These are phyloP conservation scores for Bjerkandera adusta DNA, from an alignment of 1,284 basidiomycete species.

Conservation along the genomic window DNA sequence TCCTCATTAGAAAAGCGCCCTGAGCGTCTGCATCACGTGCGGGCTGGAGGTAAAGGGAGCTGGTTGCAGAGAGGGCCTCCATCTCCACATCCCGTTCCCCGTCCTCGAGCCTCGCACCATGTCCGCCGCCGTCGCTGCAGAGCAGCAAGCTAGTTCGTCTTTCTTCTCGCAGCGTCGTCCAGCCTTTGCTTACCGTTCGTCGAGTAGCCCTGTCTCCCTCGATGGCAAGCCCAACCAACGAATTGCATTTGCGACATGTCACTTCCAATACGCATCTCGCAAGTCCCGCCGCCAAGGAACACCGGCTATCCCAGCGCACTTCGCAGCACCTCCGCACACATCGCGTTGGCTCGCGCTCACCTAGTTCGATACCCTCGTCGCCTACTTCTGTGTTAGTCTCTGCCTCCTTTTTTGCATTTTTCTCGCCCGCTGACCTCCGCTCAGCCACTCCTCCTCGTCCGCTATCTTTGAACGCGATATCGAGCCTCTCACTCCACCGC, in stretches of 20 bases:
- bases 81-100: neutral
- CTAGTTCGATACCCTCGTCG: slow-evolving; percentile 69
- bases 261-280: slow-evolving; percentile 41
- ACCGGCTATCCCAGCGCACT: slow-evolving; percentile 37
- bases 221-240: slow-evolving; percentile 1
- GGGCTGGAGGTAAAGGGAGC: neutral
- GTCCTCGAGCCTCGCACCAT: neutral
- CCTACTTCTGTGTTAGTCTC: slow-evolving; percentile 70
- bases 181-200: neutral
- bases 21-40: slow-evolving; percentile 1
- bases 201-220: neutral
- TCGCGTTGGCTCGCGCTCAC: slow-evolving; percentile 57
- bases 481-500: slow-evolving; percentile 59
- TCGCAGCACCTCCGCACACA: slow-evolving; percentile 46
- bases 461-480: slow-evolving; percentile 84
- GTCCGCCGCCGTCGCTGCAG: slow-evolving; percentile 4
- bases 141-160: slow-evolving; percentile 2
- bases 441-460: slow-evolving; percentile 71
- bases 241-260: slow-evolving; percentile 42
- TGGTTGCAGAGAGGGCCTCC: slow-evolving; percentile 4
- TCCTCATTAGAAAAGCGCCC: too few species aligned
- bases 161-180: too few species aligned
- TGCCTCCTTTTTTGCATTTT: slow-evolving; percentile 14
- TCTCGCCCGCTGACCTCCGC: slow-evolving; percentile 7
- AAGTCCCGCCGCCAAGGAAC: slow-evolving; percentile 35